Evolutionary conservation across 371 early-diverging fungal species (phyloP), one percentile per base, ranked within the genome.

Genomic region (Saksenaea vasiformis): DNA sequence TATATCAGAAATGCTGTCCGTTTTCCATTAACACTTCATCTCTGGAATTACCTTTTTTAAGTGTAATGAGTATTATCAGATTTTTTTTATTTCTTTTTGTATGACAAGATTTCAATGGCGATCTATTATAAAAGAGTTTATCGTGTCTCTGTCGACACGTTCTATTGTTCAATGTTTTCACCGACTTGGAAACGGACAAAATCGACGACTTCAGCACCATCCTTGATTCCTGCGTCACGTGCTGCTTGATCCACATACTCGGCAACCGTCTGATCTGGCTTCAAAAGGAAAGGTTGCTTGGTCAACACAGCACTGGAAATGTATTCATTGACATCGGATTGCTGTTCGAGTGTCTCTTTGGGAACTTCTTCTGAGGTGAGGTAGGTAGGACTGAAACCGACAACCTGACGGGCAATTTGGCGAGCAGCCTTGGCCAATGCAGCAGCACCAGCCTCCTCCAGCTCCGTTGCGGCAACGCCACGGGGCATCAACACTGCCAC

Each of bases 131-230:
- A 31, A 31, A 31, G 4, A 31, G 7, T 31, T 31, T 2, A 31
- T 31, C 7, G 31, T 31, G 31, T 31, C 31, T 7, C 7, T 31
- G 31, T 31, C 2, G 2, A 31, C 31, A 44, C 17, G 14, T 22
- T 1, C 22, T 22, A 47, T 10, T 47, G 51, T 58, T 89, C 90
- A 64, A 94, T 87, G 54, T 92, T 93, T 70, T 94, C 95, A 59
- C 95, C 97, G 55, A 89, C 89, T 77, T 91, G 91, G 82, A 85
- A 91, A 60, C 97, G 82, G 58, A 85, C 71, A 69, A 90, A 94
- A 56, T 88, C 90, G n/a, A 78, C 36, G 65, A 70, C 69, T 73
- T 73, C 57, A 71, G 80, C 68, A 89, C 78, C 62, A 79, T 89
- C 71, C 86, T 83, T 54, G 56, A 77, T 14, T 88, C 90, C 58